These are phyloP conservation scores for Punctularia strigosozonata DNA, from an alignment of 768 basidiomycete genomes.

Conservation along the genomic window DNA sequence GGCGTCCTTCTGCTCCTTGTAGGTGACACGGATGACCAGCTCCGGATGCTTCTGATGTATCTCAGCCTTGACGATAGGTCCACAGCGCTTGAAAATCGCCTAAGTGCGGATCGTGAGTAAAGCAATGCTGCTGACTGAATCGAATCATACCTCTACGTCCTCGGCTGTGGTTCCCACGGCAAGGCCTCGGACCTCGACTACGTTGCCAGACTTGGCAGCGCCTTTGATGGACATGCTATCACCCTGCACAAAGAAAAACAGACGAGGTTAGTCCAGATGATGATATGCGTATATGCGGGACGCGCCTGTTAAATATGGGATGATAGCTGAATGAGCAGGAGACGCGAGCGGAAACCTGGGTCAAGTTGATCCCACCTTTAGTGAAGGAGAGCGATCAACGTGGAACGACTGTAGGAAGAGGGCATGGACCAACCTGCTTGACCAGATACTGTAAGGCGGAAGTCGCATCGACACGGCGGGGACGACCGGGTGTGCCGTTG, in stretches of 20 bases:
- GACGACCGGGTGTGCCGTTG: too few relatives aligned
- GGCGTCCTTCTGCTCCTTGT: conserved; percentile 53
- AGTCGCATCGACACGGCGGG: too few relatives aligned
- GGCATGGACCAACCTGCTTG: too few relatives aligned
- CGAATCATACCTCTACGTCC: conserved; percentile 46
- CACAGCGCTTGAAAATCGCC: conserved; percentile 78
- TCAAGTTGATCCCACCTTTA: too few relatives aligned
- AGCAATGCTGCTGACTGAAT: not conserved
- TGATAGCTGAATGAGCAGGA: too few relatives aligned
- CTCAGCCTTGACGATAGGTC: conserved; percentile 40
- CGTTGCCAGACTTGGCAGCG: conserved; percentile 49
- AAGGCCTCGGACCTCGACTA: conserved; percentile 65
- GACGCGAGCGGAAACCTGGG: too few relatives aligned
- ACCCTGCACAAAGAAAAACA: conserved; percentile 19
- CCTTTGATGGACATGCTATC: conserved; percentile 53
- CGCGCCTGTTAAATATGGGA: conserved; percentile 12
- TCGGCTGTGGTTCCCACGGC: conserved; percentile 70
- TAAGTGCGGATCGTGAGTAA: conserved; percentile 7
- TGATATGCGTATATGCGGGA: conserved; percentile 45
- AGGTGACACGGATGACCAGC: conserved; percentile 59
- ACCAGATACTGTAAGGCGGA: too few relatives aligned
- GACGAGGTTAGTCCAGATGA: conserved; percentile 20
- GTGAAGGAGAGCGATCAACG: too few relatives aligned
- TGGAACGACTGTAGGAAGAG: too few relatives aligned
- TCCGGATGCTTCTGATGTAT: conserved; percentile 18